Conservation (phyloP, 163 green algal genomes). For the Scenedesmus sp. region DNA sequence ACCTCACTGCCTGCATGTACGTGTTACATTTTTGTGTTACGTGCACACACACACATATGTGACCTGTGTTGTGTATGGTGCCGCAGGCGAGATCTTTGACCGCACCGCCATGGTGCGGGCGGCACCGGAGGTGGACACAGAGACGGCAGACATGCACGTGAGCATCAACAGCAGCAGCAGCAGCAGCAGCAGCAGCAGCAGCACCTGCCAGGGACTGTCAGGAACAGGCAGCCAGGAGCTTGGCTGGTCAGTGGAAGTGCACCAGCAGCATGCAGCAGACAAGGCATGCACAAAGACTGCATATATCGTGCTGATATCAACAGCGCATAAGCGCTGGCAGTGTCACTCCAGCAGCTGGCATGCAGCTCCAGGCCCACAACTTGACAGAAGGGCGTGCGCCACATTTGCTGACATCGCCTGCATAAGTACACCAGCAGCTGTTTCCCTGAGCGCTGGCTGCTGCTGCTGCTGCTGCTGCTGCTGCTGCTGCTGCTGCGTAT, state of each 20-base stretch:
- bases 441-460: not conserved
- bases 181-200: slow-evolving; percentile 17
- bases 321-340: not conserved
- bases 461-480: not conserved
- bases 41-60: too few species aligned
- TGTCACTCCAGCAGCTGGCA: not conserved
- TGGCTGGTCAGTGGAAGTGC: not conserved
- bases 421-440: too few species aligned
- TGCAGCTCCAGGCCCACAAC: not conserved
- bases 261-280: not conserved
- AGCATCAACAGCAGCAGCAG: not conserved
- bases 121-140: not conserved
- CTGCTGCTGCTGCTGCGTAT: not conserved
- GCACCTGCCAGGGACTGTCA: not conserved
- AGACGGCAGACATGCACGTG: not conserved
- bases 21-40: not conserved
- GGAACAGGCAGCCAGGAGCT: not conserved
- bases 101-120: not conserved
- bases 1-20: not conserved
- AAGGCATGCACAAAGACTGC: not conserved
- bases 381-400: too few species aligned
- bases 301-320: not conserved
- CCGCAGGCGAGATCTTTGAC: not conserved
- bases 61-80: not conserved
- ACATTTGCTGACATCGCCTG: too few species aligned